Evolutionary conservation across 2,329 filamentous ascomycete species (phyloP).

Genomic region (Epichloe bromicola): DNA sequence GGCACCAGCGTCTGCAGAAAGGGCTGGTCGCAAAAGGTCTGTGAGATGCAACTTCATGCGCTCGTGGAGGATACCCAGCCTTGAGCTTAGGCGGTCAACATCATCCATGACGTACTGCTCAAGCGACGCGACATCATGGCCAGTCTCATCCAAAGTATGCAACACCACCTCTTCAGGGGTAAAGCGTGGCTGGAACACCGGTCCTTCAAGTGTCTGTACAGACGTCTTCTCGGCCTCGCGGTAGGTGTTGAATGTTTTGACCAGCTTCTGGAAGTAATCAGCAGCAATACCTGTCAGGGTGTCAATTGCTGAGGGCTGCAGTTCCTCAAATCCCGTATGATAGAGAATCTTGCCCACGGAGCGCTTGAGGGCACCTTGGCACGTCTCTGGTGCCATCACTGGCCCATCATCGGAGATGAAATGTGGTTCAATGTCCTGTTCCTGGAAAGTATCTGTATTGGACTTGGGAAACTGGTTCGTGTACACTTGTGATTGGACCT

Average conservation of each 20-base stretch:
- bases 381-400: slow-evolving; percentile 72
- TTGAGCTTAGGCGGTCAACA: slow-evolving; percentile 70
- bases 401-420: slow-evolving; percentile 82
- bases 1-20: slow-evolving; percentile 57
- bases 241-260: slow-evolving; percentile 68
- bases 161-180: slow-evolving; percentile 75
- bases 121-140: slow-evolving; percentile 66
- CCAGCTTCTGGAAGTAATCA: slow-evolving; percentile 80
- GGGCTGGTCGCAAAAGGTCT: slow-evolving; percentile 90
- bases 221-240: slow-evolving; percentile 69
- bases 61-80: slow-evolving; percentile 76
- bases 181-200: slow-evolving; percentile 49
- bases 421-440: slow-evolving; percentile 76
- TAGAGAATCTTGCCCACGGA: slow-evolving; percentile 93
- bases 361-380: slow-evolving; percentile 72
- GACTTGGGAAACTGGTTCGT: slow-evolving; percentile 98
- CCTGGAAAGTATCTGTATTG: slow-evolving; percentile 75
- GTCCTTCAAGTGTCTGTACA: slow-evolving; percentile 29
- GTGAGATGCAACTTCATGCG: slow-evolving; percentile 86
- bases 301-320: slow-evolving; percentile 88
- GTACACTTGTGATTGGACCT: slow-evolving; percentile 93
- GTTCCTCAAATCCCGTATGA: slow-evolving; percentile 91
- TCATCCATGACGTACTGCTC: slow-evolving; percentile 88
- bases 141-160: slow-evolving; percentile 74
- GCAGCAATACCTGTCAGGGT: slow-evolving; percentile 78